Percentiles rank a stretch among this genome's conserved stretches.
Conservation (phyloP, 805 yeast species). For the Pichia cephalocereana region DNA sequence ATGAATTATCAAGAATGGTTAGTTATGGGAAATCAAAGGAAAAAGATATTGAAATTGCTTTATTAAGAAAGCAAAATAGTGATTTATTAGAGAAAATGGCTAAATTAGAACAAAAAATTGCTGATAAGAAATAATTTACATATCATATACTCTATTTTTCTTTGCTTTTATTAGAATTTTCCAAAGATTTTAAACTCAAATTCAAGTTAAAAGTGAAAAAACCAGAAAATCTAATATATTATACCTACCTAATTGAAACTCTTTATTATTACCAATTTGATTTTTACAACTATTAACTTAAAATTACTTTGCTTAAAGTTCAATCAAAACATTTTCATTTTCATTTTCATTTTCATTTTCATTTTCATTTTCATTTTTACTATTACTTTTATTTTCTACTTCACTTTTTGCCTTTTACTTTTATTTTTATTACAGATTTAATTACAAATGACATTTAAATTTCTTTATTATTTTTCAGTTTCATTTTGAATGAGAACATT, state of each 20-base stretch:
- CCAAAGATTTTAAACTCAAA: no score
- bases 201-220: no score
- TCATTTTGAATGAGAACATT: no score
- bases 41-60: conserved; percentile 55
- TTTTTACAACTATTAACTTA: no score
- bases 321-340: neutral
- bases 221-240: no score
- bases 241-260: no score
- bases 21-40: conserved; percentile 73
- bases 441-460: no score
- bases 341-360: neutral
- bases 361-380: neutral
- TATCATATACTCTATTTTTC: neutral
- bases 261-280: no score
- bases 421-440: no score
- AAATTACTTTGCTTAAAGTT: no score
- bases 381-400: neutral
- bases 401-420: no score
- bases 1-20: conserved; percentile 57
- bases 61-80: conserved; percentile 42
- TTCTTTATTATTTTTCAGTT: no score
- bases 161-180: neutral
- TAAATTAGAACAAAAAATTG: conserved; percentile 21
- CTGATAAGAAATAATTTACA: conserved; percentile 5
- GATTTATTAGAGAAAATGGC: conserved; percentile 33